phyloP scores from a whole-genome alignment of 352 stramenopile genomes.

The Pythium plurisporium region DNA sequence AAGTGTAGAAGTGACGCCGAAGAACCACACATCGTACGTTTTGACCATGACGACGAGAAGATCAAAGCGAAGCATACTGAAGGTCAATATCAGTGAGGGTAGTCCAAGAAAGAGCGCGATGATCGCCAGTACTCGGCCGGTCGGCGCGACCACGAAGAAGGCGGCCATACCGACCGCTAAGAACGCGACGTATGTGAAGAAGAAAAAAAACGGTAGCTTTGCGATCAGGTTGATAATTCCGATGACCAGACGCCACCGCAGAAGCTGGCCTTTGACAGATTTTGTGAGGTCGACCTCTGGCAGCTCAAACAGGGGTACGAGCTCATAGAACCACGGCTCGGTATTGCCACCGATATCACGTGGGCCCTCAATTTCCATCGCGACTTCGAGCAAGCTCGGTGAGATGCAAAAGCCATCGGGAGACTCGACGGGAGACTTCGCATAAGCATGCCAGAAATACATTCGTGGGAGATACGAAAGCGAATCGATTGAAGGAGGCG shows the following conservation, averaged over 20 bases:
- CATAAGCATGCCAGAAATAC: no score
- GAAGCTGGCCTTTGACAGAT: conserved; percentile 13
- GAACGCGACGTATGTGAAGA: neutral
- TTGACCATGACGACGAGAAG: conserved; percentile 29
- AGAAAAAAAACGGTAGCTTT: neutral
- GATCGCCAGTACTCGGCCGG: neutral
- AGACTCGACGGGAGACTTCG: no score
- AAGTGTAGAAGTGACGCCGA: conserved; percentile 9
- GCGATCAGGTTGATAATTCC: neutral
- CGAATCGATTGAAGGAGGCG: no score
- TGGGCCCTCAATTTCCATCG: no score
- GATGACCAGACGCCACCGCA: neutral
- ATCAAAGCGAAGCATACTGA: conserved; percentile 29
- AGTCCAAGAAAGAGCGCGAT: neutral
- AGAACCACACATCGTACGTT: conserved; percentile 45
- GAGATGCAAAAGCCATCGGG: no score
- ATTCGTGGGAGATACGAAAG: no score
- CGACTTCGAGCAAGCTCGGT: no score
- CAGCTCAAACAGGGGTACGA: conserved; percentile 2
- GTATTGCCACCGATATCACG: neutral
- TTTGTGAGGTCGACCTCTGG: conserved; percentile 16
- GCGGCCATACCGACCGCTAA: neutral
- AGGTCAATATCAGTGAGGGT: neutral
- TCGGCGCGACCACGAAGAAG: conserved; percentile 10
- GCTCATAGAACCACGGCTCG: conserved; percentile 6